These are phyloP conservation scores for Chytridium lagenaria DNA, from an alignment of 371 early-diverging fungal genomes.

Conservation along the genomic window DNA sequence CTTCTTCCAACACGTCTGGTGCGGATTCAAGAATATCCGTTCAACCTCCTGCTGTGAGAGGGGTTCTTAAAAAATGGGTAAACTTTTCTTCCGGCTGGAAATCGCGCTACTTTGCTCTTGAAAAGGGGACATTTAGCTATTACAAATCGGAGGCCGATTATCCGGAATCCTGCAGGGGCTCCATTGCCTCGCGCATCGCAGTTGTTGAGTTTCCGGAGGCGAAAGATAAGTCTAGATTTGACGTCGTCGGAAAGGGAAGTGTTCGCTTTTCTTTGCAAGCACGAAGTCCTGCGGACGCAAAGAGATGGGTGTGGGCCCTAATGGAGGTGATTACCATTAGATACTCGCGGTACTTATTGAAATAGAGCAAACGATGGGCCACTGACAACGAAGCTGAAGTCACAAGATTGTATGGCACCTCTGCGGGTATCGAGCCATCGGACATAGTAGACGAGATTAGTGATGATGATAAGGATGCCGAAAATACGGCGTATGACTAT, in stretches of 20 bases:
- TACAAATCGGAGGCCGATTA: constrained; percentile 76
- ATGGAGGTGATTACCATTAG: constrained; percentile 49
- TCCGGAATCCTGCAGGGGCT: constrained; percentile 74
- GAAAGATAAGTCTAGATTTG: constrained; percentile 71
- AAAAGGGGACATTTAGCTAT: constrained; percentile 76
- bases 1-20: background rate
- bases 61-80: constrained; percentile 79
- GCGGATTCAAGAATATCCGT: background rate
- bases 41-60: constrained; percentile 49
- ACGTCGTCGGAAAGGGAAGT: constrained; percentile 74
- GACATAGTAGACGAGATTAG: background rate
- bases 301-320: constrained; percentile 77
- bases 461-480: constrained; percentile 3
- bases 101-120: constrained; percentile 77
- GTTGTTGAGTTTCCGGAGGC: constrained; percentile 62
- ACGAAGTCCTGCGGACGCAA: constrained; percentile 68
- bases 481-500: background rate
- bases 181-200: constrained; percentile 72
- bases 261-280: constrained; percentile 73
- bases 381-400: constrained; percentile 27
- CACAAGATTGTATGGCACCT: background rate
- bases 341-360: background rate
- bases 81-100: constrained; percentile 85
- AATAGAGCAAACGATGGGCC: constrained; percentile 68
- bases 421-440: background rate